A percentile compares a stretch with the other conserved stretches of the same genome.
Conservation (phyloP, 768 basidiomycete genomes). For the Psilocybe cyanescens region DNA sequence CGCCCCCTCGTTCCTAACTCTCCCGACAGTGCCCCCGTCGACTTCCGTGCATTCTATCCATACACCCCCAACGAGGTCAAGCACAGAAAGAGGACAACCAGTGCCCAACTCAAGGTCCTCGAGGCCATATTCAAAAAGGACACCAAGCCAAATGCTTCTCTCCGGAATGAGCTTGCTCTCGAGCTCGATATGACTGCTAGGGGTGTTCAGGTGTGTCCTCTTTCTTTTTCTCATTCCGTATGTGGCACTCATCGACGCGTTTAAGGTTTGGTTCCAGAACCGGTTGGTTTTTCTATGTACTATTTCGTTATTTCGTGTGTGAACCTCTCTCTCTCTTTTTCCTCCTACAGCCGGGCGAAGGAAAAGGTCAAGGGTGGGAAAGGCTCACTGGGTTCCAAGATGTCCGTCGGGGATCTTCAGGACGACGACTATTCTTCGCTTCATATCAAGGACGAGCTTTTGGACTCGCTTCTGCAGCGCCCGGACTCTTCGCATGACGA, state of each 20-base stretch:
- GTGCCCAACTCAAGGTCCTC: conserved; percentile 85
- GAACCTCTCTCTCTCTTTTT: background rate
- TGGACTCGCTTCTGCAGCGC: conserved; percentile 11
- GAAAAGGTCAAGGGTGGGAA: conserved; percentile 73
- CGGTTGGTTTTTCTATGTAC: conserved; percentile 46
- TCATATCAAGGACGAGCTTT: conserved; percentile 20
- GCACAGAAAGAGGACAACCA: conserved; percentile 89
- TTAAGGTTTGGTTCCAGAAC: conserved; percentile 91
- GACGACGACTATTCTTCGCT: conserved; percentile 17
- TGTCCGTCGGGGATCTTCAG: conserved; percentile 26
- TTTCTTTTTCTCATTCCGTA: background rate
- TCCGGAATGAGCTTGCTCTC: conserved; percentile 78
- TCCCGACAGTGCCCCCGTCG: conserved; percentile 69
- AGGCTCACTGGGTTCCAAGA: conserved; percentile 24
- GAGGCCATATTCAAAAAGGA: conserved; percentile 87
- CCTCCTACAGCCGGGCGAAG: conserved; percentile 69
- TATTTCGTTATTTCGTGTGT: conserved; percentile 11
- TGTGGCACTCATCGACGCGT: conserved; percentile 19
- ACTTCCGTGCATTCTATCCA: conserved; percentile 86
- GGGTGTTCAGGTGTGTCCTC: conserved; percentile 83
- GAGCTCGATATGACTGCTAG: conserved; percentile 91
- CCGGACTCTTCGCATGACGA: conserved; percentile 19
- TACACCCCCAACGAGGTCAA: conserved; percentile 93
- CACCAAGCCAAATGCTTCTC: conserved; percentile 86
- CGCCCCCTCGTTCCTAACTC: conserved; percentile 50